phyloP scores from a whole-genome alignment of 2,329 filamentous ascomycete genomes.

The Paraconiothyrium brasiliense region DNA sequence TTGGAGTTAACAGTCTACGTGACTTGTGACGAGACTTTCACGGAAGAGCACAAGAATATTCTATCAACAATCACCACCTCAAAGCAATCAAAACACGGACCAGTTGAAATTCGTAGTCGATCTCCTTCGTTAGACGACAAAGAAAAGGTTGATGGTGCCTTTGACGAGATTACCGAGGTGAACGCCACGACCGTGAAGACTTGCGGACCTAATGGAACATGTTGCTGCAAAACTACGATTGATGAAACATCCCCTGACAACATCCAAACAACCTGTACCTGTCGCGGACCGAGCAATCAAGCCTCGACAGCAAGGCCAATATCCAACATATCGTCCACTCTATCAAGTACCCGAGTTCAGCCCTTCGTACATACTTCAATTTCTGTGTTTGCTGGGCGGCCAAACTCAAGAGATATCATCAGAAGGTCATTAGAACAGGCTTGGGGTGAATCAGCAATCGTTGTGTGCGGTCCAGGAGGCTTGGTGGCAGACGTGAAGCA shows the following conservation, averaged over 20 bases:
- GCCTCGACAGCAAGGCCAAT: constrained; percentile 18
- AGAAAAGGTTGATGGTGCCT: constrained; percentile 27
- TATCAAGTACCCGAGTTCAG: constrained; percentile 24
- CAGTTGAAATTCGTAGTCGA: constrained; percentile 31
- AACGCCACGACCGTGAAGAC: constrained; percentile 27
- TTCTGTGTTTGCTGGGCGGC: constrained; percentile 61
- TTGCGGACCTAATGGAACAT: constrained; percentile 46
- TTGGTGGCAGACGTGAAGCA: constrained; percentile 65
- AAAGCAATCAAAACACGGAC: constrained; percentile 26
- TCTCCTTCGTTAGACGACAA: constrained; percentile 30
- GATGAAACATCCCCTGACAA: constrained; percentile 49
- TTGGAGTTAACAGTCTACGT: constrained; percentile 64
- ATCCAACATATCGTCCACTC: constrained; percentile 25
- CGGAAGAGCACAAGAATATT: constrained; percentile 50
- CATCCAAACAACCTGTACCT: constrained; percentile 28
- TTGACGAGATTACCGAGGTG: constrained; percentile 37
- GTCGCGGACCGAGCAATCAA: constrained; percentile 18
- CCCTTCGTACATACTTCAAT: constrained; percentile 44
- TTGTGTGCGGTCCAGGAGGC: constrained; percentile 68
- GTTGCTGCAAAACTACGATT: constrained; percentile 61
- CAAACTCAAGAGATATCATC: constrained; percentile 62
- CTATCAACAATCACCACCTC: constrained; percentile 35
- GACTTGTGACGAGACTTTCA: constrained; percentile 62
- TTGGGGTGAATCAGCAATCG: constrained; percentile 68
- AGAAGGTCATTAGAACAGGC: constrained; percentile 66